A percentile compares a stretch with the other conserved stretches of the same genome.
Conservation (phyloP, 805 yeast genomes). For the Scheffersomyces ergatensis region DNA sequence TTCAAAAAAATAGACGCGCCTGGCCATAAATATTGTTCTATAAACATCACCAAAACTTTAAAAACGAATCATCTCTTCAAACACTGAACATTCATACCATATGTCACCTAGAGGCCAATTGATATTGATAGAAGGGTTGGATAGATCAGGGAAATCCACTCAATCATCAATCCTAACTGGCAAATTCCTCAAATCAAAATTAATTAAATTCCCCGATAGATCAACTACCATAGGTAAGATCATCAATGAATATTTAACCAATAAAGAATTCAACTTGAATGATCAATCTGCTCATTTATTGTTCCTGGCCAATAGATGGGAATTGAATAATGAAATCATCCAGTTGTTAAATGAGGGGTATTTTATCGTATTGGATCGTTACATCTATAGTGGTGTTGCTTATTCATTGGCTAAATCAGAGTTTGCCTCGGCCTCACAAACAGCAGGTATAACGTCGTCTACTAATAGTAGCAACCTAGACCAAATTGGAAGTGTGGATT, state of each 20-base stretch:
- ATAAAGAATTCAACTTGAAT: constrained; percentile 46
- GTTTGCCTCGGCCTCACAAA: constrained; percentile 17
- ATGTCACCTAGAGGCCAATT: constrained; percentile 57
- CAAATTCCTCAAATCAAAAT: constrained; percentile 21
- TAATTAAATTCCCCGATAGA: constrained; percentile 86
- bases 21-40: too few species aligned
- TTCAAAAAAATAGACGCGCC: too few species aligned
- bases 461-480: constrained; percentile 1
- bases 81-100: too few species aligned
- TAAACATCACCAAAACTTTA: too few species aligned
- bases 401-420: constrained; percentile 82
- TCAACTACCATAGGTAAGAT: constrained; percentile 76
- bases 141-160: constrained; percentile 91
- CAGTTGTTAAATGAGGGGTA: constrained; percentile 48
- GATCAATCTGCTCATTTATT: constrained; percentile 85
- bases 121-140: constrained; percentile 88
- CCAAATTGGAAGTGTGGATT: constrained; percentile 46
- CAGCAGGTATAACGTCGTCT: constrained; percentile 1
- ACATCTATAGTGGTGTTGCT: constrained; percentile 90
- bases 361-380: constrained; percentile 75
- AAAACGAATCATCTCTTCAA: too few species aligned
- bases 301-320: constrained; percentile 97
- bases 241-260: constrained; percentile 69
- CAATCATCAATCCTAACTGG: constrained; percentile 48
- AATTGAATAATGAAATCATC: constrained; percentile 50